These are phyloP conservation scores for Dicorynia guianensis DNA, from an alignment of 306 rosid species.

Conservation along the genomic window DNA sequence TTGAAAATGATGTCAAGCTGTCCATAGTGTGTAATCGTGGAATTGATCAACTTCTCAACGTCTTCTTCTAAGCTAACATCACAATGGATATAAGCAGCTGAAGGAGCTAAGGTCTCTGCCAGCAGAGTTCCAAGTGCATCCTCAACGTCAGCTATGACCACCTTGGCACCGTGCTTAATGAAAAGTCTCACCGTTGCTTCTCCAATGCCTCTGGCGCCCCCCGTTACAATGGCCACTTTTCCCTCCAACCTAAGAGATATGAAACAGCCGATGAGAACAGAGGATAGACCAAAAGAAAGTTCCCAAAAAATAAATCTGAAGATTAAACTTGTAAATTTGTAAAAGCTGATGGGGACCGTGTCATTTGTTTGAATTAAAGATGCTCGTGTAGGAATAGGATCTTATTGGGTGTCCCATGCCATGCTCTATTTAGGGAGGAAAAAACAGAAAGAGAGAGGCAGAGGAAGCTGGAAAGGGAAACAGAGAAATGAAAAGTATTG, in stretches of 20 bases:
- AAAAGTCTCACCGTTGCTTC: constrained; percentile 79
- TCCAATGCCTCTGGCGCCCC: constrained; percentile 88
- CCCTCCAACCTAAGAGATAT: constrained; percentile 72
- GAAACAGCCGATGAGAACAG: constrained; percentile 23
- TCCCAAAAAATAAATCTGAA: no score
- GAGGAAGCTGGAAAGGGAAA: background rate
- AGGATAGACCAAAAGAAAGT: background rate
- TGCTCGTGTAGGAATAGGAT: no score
- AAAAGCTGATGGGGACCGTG: no score
- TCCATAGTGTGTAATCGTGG: constrained; percentile 59
- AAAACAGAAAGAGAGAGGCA: no score
- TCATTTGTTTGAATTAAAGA: no score
- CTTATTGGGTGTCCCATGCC: background rate
- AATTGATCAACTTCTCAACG: constrained; percentile 54
- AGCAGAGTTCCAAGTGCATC: constrained; percentile 60
- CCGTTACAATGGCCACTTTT: constrained; percentile 80
- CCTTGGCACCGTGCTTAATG: constrained; percentile 82
- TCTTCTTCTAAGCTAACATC: constrained; percentile 78
- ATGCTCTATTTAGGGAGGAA: no score
- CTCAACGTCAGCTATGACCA: constrained; percentile 77
- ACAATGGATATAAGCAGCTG: constrained; percentile 64
- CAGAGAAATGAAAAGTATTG: background rate
- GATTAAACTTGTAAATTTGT: no score
- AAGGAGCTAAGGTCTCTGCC: constrained; percentile 64
- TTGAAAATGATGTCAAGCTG: constrained; percentile 86